Base-by-base conservation (phyloP, 306 rosid species). In the Senna siamea region DNA sequence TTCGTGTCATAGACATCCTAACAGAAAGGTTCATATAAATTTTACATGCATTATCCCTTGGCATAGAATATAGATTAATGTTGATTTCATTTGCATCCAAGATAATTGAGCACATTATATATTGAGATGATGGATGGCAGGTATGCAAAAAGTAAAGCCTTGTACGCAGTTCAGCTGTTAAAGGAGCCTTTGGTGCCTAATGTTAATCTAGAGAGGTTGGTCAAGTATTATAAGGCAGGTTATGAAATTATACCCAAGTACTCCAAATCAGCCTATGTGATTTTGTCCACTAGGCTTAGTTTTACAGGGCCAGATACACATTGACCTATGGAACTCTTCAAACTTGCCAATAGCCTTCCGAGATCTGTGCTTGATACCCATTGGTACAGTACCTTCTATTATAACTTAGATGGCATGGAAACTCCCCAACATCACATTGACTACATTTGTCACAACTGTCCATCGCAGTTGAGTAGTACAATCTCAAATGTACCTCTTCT, bases 401-500 rank as follows among this genome's bases (percentile, higher is more conserved):
- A 43, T 18, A 1, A 1, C 0, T 88, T 89, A n/a, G 44, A 79
- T 22, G 18, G 63, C 79, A 12, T 81, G 82, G 30, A 26, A 26
- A 81, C 74, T 3, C 87, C 51, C 5, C 90, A 89, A 69, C 82
- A 92, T 5, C 83, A 92, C 77, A 86, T 92, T 69, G 89, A 85
- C 66, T 86, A 23, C 83, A 66, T 89, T 76, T 1, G 56, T 64
- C 73, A 40, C 13, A 88, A 86, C 18, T 86, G 96, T 1, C 56
- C 92, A 4, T 38, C 59, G 0, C 23, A 83, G 19, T 72, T 92
- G 76, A 78, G 15, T 53, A 63, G 89, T 15, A 87, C 97, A 56
- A 79, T 88, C 41, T 79, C 96, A 28, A 88, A 92, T 54, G 96
- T 91, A 9, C 97, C 97, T 66, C 90, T 82, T 75, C 86, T 71